Evolutionary conservation across 208 protist genomes (phyloP).

Genomic region (Herpetomonas muscarum): DNA sequence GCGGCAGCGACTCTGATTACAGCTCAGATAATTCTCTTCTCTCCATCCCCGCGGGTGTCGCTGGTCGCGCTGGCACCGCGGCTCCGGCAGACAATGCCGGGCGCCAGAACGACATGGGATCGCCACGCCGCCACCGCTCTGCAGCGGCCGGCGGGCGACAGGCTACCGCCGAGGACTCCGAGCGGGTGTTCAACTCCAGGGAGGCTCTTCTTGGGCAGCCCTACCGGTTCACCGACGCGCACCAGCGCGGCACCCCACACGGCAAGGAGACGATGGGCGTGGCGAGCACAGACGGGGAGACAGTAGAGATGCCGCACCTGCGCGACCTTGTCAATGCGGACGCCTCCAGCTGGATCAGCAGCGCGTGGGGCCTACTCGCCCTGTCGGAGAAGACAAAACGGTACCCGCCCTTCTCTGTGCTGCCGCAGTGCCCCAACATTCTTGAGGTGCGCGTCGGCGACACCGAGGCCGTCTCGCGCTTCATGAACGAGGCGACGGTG

Average conservation of each 20-base stretch:
- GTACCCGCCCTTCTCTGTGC: conserved; percentile 28
- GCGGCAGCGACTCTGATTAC: conserved; percentile 20
- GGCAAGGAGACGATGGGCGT: background rate
- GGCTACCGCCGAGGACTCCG: background rate
- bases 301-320: background rate
- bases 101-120: too few relatives aligned
- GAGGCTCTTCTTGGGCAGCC: background rate
- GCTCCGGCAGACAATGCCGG: too few relatives aligned
- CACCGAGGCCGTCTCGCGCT: conserved; percentile 36
- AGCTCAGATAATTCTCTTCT: conserved; percentile 25
- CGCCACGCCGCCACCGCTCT: background rate
- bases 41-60: background rate
- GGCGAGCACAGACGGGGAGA: background rate
- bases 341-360: conserved; percentile 29
- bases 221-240: conserved; percentile 12
- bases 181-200: background rate
- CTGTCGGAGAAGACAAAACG: conserved; percentile 15
- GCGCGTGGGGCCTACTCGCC: conserved; percentile 41
- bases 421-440: conserved; percentile 47
- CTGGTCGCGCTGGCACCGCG: too few relatives aligned
- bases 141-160: background rate
- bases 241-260: background rate
- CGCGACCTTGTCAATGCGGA: conserved; percentile 41
- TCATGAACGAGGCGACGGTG: conserved; percentile 40
- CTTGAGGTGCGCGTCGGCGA: conserved; percentile 37